Percentiles rank a stretch among this genome's conserved stretches.
Conservation (phyloP, 805 yeast genomes). For the Candida orba region DNA sequence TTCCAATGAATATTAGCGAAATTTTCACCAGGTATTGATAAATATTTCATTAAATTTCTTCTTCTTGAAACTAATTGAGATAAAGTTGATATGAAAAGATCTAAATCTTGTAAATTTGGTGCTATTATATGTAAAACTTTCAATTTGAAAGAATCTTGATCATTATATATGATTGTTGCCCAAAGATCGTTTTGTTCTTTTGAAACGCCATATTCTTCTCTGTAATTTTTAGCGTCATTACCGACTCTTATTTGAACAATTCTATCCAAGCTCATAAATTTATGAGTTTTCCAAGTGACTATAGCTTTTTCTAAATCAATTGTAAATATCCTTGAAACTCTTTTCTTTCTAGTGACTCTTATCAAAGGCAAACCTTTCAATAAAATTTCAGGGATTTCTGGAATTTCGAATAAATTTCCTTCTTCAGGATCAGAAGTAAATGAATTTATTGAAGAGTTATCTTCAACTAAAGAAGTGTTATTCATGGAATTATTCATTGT, state of each 20-base stretch:
- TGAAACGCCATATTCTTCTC: conserved; percentile 77
- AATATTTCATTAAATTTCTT: conserved; percentile 52
- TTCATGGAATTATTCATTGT: not conserved
- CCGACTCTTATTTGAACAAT: conserved; percentile 57
- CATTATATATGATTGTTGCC: conserved; percentile 73
- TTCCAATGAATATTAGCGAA: conserved; percentile 64
- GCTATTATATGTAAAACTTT: conserved; percentile 80
- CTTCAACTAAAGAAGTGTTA: conserved; percentile 1
- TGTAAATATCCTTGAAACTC: conserved; percentile 47
- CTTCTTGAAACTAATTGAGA: conserved; percentile 49
- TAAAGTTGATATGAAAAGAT: conserved; percentile 48
- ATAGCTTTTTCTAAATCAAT: conserved; percentile 49
- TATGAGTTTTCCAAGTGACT: conserved; percentile 50
- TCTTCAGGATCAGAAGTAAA: conserved; percentile 6
- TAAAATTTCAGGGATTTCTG: conserved; percentile 40
- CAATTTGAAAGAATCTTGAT: conserved; percentile 50
- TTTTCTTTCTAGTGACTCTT: conserved; percentile 65
- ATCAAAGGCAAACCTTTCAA: conserved; percentile 55
- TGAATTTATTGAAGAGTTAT: not conserved
- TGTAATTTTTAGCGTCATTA: conserved; percentile 70
- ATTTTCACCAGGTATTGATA: conserved; percentile 55
- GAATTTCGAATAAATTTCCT: conserved; percentile 15
- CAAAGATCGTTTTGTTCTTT: conserved; percentile 59
- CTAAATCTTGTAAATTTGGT: conserved; percentile 39
- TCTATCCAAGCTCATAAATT: conserved; percentile 47